Evolutionary conservation across 257 asterid species (phyloP), one percentile per base, ranked within the genome.

Genomic region (Solanum rostratum): DNA sequence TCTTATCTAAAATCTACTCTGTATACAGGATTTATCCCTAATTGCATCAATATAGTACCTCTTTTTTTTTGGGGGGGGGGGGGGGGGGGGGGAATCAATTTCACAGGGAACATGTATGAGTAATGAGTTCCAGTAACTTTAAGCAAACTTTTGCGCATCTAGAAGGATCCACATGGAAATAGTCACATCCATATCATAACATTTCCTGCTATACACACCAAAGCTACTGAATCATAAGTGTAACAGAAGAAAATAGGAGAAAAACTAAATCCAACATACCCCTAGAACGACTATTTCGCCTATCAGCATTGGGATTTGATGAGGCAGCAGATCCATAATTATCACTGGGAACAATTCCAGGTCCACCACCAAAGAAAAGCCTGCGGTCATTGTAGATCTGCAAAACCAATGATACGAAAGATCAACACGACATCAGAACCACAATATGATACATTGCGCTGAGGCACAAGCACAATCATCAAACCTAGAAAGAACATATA

Each of bases 331-430:
- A 85, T 69, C 95, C 98, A 86, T 94, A 92, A 84, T 91, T 83
- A 86, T 97, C 99, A 86, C 81, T 87, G 33, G 98, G 93, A 86
- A 92, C 90, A 62, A 92, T 79, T 84, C 99, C 99, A 57, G 97
- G 93, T 63, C 98, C 97, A 80, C 97, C 98, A 50, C 99, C 97
- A 88, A 93, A 92, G 93, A 88, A 92, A 83, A 95, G 95, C 86
- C 99, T 91, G 22, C 97, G 91, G 78, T 95, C 98, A 73, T 92
- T 97, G 91, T 95, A 97, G 83, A 95, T 91, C 99, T 97, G 93
- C 63, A 78, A 83, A 86, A 88, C 86, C 84, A 87, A 19, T 24
- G 74, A 87, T 11, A 60, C 81, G 10, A 41, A 45, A 63, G 80
- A 41, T 71, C 33, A 71, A 71, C 37, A 10, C 53, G 30, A 39